These are phyloP conservation scores for Blastocystis sp. DNA, from an alignment of 352 stramenopile genomes.

Conservation along the genomic window DNA sequence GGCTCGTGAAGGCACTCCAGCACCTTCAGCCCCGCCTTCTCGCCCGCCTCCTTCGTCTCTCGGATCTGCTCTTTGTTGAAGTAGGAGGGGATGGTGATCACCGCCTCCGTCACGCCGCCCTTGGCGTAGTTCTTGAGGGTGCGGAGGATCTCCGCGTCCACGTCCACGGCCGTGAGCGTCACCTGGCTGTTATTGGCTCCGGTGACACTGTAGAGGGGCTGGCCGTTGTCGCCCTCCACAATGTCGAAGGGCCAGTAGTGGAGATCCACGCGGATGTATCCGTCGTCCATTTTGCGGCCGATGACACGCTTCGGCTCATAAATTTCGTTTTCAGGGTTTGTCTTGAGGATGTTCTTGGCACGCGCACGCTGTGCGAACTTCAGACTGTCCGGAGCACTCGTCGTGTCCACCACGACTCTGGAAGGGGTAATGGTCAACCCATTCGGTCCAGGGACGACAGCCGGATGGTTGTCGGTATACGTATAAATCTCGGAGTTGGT, in stretches of 20 bases:
- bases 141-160: conserved; percentile 48
- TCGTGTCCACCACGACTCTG: conserved; percentile 82
- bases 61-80: conserved; percentile 37
- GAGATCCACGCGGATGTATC: conserved; percentile 41
- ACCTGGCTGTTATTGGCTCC: conserved; percentile 3
- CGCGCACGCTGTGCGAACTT: conserved; percentile 83
- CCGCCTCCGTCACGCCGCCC: conserved; percentile 38
- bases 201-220: not conserved
- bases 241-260: conserved; percentile 60
- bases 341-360: conserved; percentile 77
- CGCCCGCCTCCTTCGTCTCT: conserved; percentile 43
- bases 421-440: conserved; percentile 84
- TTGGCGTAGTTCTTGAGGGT: conserved; percentile 71
- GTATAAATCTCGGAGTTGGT: conserved; percentile 81
- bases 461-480: conserved; percentile 77
- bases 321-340: conserved; percentile 70
- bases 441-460: conserved; percentile 79
- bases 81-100: conserved; percentile 63
- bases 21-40: conserved; percentile 35
- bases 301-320: conserved; percentile 68
- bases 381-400: conserved; percentile 72
- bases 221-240: not conserved
- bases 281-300: conserved; percentile 48
- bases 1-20: conserved; percentile 73
- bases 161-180: conserved; percentile 34